phyloP scores from a whole-genome alignment of 1,284 basidiomycete species.

The Ceratobasidium sp. region DNA sequence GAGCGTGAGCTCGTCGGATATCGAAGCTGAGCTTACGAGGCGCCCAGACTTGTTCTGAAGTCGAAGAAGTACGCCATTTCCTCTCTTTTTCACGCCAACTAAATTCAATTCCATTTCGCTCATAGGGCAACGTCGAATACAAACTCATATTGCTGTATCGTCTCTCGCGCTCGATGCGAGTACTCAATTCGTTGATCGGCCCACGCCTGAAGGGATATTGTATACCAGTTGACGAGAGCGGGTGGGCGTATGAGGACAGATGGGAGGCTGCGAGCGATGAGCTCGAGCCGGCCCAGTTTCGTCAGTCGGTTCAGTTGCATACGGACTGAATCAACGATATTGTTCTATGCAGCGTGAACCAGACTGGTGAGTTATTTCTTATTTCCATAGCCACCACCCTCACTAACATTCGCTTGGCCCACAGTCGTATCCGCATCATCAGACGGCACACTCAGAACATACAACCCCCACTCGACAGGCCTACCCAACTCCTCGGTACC shows the following conservation, averaged over 20 bases:
- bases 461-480: slow-evolving; percentile 84
- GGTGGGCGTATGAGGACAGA: slow-evolving; percentile 73
- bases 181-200: slow-evolving; percentile 75
- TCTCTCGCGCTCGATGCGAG: slow-evolving; percentile 89
- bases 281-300: slow-evolving; percentile 66
- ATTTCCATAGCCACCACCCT: not conserved
- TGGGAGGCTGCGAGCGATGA: slow-evolving; percentile 79
- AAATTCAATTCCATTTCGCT: no score
- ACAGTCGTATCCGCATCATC: slow-evolving; percentile 94
- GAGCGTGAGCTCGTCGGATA: slow-evolving; percentile 41
- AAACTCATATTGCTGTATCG: slow-evolving; percentile 69
- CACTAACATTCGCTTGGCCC: not conserved
- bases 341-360: slow-evolving; percentile 91
- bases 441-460: slow-evolving; percentile 94
- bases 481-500: slow-evolving; percentile 77
- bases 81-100: no score
- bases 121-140: no score
- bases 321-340: slow-evolving; percentile 99
- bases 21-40: slow-evolving; percentile 43
- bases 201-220: slow-evolving; percentile 87
- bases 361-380: slow-evolving; percentile 72
- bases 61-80: no score
- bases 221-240: slow-evolving; percentile 73
- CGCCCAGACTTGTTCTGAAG: not conserved
- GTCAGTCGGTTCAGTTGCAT: slow-evolving; percentile 88